Evolutionary conservation across 108 stramenopile genomes (phyloP).

Genomic region (Fragilaria crotonensis): DNA sequence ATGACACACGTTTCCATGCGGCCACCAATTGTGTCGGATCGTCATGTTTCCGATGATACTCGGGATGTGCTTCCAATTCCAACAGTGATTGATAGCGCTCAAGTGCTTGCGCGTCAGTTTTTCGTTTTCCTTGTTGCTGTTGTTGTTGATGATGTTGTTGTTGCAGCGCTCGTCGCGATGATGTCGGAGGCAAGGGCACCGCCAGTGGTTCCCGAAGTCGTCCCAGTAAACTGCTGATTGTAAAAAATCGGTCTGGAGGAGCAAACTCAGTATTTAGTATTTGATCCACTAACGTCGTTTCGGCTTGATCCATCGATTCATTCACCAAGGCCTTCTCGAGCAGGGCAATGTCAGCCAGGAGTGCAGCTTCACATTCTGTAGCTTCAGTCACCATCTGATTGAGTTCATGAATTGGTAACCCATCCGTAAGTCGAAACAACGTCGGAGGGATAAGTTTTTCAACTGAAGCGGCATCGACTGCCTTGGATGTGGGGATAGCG

Average conservation of each 20-base stretch:
- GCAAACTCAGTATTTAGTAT: slow-evolving; percentile 56
- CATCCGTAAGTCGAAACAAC: slow-evolving; percentile 52
- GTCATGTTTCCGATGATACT: slow-evolving; percentile 1
- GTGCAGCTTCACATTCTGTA: slow-evolving; percentile 48
- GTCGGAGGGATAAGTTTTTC: slow-evolving; percentile 26
- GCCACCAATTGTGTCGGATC: slow-evolving; percentile 37
- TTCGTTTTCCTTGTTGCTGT: background rate
- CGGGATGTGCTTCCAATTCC: slow-evolving; percentile 1
- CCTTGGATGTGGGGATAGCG: too few relatives aligned
- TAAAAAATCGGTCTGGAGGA: slow-evolving; percentile 67
- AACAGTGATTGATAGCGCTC: slow-evolving; percentile 8
- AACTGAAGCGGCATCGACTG: too few relatives aligned
- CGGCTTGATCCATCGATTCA: slow-evolving; percentile 10
- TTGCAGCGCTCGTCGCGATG: background rate
- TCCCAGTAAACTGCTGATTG: slow-evolving; percentile 66
- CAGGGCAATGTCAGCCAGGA: slow-evolving; percentile 51
- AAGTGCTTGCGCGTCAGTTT: background rate
- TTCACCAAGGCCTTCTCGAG: slow-evolving; percentile 36
- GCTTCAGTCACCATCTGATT: slow-evolving; percentile 58
- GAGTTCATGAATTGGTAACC: slow-evolving; percentile 59
- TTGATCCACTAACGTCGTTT: slow-evolving; percentile 19
- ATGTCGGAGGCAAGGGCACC: slow-evolving; percentile 55
- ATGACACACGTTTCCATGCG: slow-evolving; percentile 63
- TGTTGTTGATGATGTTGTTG: background rate
- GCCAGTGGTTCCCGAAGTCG: slow-evolving; percentile 69